Conservation (phyloP, 768 basidiomycete genomes). For the Rhodotorula diobovata region DNA sequence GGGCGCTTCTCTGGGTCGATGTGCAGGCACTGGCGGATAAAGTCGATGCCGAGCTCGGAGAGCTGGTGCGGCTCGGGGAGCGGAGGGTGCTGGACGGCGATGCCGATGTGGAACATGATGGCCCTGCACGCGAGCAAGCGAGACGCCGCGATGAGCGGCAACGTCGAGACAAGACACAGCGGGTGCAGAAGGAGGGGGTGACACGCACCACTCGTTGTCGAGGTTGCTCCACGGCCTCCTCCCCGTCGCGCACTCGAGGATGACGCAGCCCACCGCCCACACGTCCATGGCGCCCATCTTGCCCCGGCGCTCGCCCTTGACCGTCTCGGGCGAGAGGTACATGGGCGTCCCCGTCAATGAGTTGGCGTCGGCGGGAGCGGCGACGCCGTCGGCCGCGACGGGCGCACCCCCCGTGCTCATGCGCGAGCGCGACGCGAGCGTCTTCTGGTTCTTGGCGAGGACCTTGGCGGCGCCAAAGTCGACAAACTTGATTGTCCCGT, state of each 20-base stretch:
- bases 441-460: slow-evolving; percentile 76
- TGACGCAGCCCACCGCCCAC: slow-evolving; percentile 96
- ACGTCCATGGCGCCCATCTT: slow-evolving; percentile 95
- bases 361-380: slow-evolving; percentile 46
- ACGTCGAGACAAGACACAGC: background rate
- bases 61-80: slow-evolving; percentile 87
- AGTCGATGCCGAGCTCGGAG: slow-evolving; percentile 80
- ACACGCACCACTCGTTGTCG: slow-evolving; percentile 90
- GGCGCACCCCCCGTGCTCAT: slow-evolving; percentile 47
- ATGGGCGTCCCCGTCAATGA: slow-evolving; percentile 91
- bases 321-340: slow-evolving; percentile 99
- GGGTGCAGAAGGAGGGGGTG: background rate
- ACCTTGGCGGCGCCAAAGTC: slow-evolving; percentile 98
- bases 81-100: slow-evolving; percentile 92
- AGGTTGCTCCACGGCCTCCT: slow-evolving; percentile 97
- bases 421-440: slow-evolving; percentile 54
- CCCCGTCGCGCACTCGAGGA: slow-evolving; percentile 92
- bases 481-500: slow-evolving; percentile 90
- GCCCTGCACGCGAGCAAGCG: slow-evolving; percentile 58
- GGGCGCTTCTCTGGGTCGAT: slow-evolving; percentile 81
- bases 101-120: slow-evolving; percentile 99
- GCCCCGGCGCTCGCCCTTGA: slow-evolving; percentile 84
- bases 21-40: slow-evolving; percentile 84
- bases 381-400: background rate
- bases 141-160: background rate